phyloP scores from a whole-genome alignment of 129 eudicot species.

The Centella asiatica region DNA sequence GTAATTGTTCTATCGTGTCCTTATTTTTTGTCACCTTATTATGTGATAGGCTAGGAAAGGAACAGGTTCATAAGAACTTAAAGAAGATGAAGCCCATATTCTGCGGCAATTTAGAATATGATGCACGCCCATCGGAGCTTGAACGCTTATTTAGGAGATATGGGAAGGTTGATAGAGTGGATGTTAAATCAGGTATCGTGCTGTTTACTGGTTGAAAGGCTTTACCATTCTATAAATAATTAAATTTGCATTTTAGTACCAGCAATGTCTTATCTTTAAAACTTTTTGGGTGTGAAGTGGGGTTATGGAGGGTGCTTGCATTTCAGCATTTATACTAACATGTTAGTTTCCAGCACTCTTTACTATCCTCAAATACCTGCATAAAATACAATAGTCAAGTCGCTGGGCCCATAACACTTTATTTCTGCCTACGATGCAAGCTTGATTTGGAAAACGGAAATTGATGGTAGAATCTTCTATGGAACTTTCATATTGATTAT shows the following conservation, averaged over 20 bases:
- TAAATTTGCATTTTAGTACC: neutral
- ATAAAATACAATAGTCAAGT: too few species aligned
- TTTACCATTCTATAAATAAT: neutral
- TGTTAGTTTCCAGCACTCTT: neutral
- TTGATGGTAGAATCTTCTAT: too few species aligned
- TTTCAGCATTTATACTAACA: neutral
- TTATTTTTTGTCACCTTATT: neutral
- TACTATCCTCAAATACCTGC: neutral
- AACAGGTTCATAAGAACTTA: neutral
- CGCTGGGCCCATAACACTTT: too few species aligned
- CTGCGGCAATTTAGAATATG: conserved; percentile 59
- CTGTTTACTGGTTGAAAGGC: neutral
- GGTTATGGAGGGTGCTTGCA: too few species aligned
- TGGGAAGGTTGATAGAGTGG: conserved; percentile 67
- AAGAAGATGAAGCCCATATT: conserved; percentile 50
- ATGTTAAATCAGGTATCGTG: conserved; percentile 52
- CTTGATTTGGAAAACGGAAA: too few species aligned
- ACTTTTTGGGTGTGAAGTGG: neutral
- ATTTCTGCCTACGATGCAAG: too few species aligned
- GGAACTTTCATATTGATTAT: too few species aligned
- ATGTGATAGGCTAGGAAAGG: neutral
- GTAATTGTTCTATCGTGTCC: neutral
- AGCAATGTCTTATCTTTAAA: neutral
- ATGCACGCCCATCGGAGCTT: conserved; percentile 62
- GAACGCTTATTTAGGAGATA: conserved; percentile 60